Conservation (phyloP, 1,139 yeast genomes). For the Hanseniaspora sp. region DNA sequence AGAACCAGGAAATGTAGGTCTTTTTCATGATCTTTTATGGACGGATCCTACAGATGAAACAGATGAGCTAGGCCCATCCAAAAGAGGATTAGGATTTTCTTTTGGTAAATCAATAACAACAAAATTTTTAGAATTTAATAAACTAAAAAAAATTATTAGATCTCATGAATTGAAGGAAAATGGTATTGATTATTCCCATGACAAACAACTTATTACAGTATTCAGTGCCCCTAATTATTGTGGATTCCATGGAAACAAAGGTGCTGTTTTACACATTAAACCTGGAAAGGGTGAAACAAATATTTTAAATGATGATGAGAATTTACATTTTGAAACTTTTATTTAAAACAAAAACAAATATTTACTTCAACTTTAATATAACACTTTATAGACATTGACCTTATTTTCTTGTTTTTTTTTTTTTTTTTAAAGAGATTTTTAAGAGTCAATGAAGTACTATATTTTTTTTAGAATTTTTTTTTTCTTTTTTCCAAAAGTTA, state of each 20-base stretch:
- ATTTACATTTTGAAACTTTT: conserved; percentile 49
- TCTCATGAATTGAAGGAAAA: conserved; percentile 92
- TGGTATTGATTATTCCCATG: conserved; percentile 82
- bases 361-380: background rate
- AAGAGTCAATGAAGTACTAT: no score
- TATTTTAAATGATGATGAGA: conserved; percentile 42
- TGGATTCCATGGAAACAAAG: conserved; percentile 80
- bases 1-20: conserved; percentile 85
- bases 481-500: background rate
- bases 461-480: background rate
- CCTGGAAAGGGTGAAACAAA: conserved; percentile 25
- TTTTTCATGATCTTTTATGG: conserved; percentile 95
- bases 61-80: conserved; percentile 71
- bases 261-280: conserved; percentile 65
- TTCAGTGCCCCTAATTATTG: conserved; percentile 97
- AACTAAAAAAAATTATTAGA: conserved; percentile 68
- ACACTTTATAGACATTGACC: no score
- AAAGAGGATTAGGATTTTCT: conserved; percentile 90
- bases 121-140: conserved; percentile 59
- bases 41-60: conserved; percentile 78
- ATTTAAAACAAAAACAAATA: background rate
- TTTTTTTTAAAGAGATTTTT: background rate
- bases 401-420: no score
- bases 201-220: conserved; percentile 76
- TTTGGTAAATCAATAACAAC: conserved; percentile 94